Base-by-base conservation (phyloP, 805 yeast species). In the Metschnikowia aberdeeniae region DNA sequence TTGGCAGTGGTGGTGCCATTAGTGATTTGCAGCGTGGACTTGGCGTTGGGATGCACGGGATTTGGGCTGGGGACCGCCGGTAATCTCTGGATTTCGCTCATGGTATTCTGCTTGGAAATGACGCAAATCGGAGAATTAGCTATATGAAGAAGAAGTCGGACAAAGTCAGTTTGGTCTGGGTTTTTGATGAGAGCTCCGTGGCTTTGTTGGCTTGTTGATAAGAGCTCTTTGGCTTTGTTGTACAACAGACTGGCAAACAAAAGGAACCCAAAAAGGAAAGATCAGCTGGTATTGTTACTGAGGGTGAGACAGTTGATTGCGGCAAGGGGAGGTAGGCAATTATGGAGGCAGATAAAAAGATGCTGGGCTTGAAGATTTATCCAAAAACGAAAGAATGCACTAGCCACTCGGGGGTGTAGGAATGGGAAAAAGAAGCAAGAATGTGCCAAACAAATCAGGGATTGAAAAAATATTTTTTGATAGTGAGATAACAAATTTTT, bases 1-100 rank as follows among this genome's bases (percentile, higher is more conserved):
- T 80, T 81, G 13, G 84, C 72, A n/a, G 86, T 80, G 20, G 84
- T 77, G 32, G 83, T 72, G 26, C 86, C 86, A 55, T 79, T 80
- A 22, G 71, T 67, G 28, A 78, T 71, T 48, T 74, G 79, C 30
- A 80, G 75, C 8, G 83, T 80, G 4, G 83, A 70, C 58, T 80
- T 81, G 4, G 83, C 84, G 61, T 81, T 81, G 17, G 86, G 86
- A 55, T 77, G 82, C 24, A 72, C 70, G 8, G 75, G 74, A 47
- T 55, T 61, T 10, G 60, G 50, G 44, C 50, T 53, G 34, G 51
- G 47, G 37, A 54, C 47, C 29, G 47, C 35, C 36, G 55, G 59
- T 35, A 53, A 53, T 40, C 53, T 40, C 24, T 55, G 58, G 43
- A 54, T 53, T 35, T 54, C 58, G 35, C 58, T 54, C 57, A 54